Percentiles rank a stretch among this genome's conserved stretches.
phyloP scores from a whole-genome alignment of 768 basidiomycete genomes.

The Calvatia gigantea region DNA sequence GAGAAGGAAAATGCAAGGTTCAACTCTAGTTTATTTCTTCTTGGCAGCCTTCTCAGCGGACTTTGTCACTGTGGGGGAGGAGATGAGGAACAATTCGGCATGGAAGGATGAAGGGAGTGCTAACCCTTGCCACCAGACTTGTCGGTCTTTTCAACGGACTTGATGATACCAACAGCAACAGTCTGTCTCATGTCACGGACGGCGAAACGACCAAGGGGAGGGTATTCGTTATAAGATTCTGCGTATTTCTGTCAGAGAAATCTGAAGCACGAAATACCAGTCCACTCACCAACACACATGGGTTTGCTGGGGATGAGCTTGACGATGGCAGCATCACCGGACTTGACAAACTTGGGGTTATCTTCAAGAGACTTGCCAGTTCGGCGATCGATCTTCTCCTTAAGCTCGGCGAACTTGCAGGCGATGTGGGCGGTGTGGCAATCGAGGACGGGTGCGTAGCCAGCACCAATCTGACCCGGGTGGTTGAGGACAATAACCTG shows the following conservation, averaged over 20 bases:
- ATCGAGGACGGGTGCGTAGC: conserved; percentile 98
- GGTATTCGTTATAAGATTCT: conserved; percentile 93
- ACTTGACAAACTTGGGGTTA: conserved; percentile 97
- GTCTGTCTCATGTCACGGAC: conserved; percentile 99
- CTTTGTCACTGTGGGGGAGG: conserved; percentile 67
- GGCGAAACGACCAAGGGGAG: conserved; percentile 98
- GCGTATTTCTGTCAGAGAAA: conserved; percentile 13
- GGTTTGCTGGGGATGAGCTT: conserved; percentile 97
- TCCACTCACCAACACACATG: conserved; percentile 44
- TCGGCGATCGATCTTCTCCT: conserved; percentile 99
- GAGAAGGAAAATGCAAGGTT: conserved; percentile 53
- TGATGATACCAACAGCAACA: conserved; percentile 98
- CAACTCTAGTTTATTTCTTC: conserved; percentile 91
- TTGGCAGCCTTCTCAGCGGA: conserved; percentile 94
- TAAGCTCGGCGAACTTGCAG: conserved; percentile 97
- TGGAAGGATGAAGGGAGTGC: conserved; percentile 16
- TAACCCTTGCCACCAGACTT: conserved; percentile 83
- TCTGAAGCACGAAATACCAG: not conserved
- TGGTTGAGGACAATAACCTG: conserved; percentile 99
- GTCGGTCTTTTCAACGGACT: conserved; percentile 94
- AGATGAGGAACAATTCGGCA: not conserved
- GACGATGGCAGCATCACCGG: conserved; percentile 98
- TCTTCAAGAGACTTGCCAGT: conserved; percentile 91
- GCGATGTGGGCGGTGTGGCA: conserved; percentile 99
- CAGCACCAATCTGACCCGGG: conserved; percentile 99